Conservation (phyloP, 208 protist genomes). For the Acanthamoeba triangularis region DNA sequence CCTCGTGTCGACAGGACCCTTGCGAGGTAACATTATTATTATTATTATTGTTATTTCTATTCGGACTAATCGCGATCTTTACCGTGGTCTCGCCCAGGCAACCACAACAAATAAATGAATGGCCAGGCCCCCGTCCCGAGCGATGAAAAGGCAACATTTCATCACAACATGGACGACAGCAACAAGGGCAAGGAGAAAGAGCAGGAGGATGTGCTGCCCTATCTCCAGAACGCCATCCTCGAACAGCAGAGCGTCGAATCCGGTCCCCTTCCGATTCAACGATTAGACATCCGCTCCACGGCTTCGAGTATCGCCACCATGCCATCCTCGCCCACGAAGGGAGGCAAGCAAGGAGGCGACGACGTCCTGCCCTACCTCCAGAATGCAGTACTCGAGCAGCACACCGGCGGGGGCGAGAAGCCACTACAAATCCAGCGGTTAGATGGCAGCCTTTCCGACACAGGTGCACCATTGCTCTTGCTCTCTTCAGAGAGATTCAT, state of each 20-base stretch:
- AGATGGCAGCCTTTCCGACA: not conserved
- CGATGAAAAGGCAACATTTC: not conserved
- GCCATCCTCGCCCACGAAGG: not conserved
- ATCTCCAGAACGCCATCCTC: conserved; percentile 8
- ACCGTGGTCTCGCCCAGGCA: no score
- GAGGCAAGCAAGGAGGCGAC: not conserved
- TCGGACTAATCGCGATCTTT: no score
- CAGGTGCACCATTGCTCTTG: not conserved
- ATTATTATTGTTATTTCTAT: no score
- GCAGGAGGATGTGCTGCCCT: conserved; percentile 20
- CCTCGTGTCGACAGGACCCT: no score
- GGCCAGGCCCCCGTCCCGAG: not conserved
- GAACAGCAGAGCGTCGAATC: conserved; percentile 4
- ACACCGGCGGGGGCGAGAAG: not conserved
- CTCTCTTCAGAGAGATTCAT: no score
- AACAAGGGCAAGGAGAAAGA: conserved; percentile 15
- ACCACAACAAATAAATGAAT: no score
- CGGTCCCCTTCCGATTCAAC: conserved; percentile 3
- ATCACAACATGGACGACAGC: not conserved
- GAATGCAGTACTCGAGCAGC: not conserved
- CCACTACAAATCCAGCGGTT: not conserved
- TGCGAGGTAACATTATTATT: no score
- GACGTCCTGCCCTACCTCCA: conserved; percentile 2
- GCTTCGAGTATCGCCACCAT: not conserved
- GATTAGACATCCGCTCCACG: not conserved